A percentile compares a stretch with the other conserved stretches of the same genome.
These are phyloP conservation scores for Claviceps capensis DNA, from an alignment of 2,329 filamentous ascomycete genomes.

Conservation along the genomic window DNA sequence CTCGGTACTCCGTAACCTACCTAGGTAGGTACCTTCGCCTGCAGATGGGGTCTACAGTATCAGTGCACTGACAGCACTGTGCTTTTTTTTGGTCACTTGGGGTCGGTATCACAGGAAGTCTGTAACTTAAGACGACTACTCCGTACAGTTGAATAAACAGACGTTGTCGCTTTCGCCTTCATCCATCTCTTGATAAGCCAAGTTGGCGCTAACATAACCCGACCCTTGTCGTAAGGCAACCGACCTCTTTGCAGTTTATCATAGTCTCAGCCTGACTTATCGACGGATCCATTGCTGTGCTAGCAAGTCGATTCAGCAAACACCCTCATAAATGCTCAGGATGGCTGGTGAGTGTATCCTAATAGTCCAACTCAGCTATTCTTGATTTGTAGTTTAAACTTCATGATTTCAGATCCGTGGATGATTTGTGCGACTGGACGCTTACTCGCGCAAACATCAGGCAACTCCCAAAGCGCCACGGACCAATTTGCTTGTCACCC, in stretches of 20 bases:
- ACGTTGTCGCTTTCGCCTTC: too few relatives aligned
- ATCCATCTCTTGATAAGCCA: too few relatives aligned
- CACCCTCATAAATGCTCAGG: neutral
- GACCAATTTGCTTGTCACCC: neutral
- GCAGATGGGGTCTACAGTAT: too few relatives aligned
- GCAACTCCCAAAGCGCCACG: neutral
- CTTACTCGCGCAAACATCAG: neutral
- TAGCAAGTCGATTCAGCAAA: neutral
- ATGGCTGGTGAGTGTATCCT: constrained; percentile 4
- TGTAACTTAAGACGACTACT: too few relatives aligned
- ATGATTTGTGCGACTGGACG: neutral
- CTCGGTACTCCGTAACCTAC: too few relatives aligned
- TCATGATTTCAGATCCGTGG: neutral
- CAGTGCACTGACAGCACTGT: too few relatives aligned
- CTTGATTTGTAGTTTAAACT: neutral
- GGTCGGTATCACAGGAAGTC: too few relatives aligned
- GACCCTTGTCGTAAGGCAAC: neutral
- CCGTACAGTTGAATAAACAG: too few relatives aligned
- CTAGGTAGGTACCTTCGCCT: too few relatives aligned
- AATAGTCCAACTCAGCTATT: neutral
- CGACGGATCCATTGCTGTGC: neutral
- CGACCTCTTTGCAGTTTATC: neutral
- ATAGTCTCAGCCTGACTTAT: neutral
- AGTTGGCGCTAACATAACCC: too few relatives aligned
- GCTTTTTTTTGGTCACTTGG: too few relatives aligned